A percentile compares a stretch with the other conserved stretches of the same genome.
These are phyloP conservation scores for Chaetoceros tenuissimus DNA, from an alignment of 108 stramenopile species.

Conservation along the genomic window DNA sequence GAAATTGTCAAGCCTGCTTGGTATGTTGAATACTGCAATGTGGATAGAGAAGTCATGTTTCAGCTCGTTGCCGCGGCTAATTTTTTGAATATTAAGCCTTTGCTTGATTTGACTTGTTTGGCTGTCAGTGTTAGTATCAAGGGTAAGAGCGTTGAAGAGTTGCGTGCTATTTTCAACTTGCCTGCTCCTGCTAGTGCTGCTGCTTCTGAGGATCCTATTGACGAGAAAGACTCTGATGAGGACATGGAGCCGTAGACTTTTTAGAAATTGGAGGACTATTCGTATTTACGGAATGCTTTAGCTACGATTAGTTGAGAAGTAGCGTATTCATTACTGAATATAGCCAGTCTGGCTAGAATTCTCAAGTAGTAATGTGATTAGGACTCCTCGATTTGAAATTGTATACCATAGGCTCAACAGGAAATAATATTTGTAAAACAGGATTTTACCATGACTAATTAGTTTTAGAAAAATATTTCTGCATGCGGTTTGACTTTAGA, in stretches of 20 bases:
- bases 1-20: conserved; percentile 93
- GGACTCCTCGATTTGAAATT: too few relatives aligned
- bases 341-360: too few relatives aligned
- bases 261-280: too few relatives aligned
- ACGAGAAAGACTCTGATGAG: background rate
- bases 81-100: conserved; percentile 74
- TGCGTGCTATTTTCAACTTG: background rate
- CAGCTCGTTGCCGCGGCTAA: conserved; percentile 73
- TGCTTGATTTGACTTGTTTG: conserved; percentile 69
- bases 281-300: too few relatives aligned
- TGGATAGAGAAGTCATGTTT: conserved; percentile 63
- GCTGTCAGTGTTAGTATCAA: conserved; percentile 60
- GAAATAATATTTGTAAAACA: too few relatives aligned
- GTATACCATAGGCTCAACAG: too few relatives aligned
- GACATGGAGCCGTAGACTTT: background rate
- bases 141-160: conserved; percentile 62
- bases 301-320: too few relatives aligned
- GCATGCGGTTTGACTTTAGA: too few relatives aligned
- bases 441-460: too few relatives aligned
- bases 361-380: too few relatives aligned
- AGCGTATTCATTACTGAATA: too few relatives aligned
- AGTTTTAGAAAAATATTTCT: too few relatives aligned
- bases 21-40: conserved; percentile 91
- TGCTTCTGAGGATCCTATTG: background rate
- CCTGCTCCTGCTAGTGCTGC: background rate